phyloP scores from a whole-genome alignment of 2,329 filamentous ascomycete species.

The Cladosporium sp. region DNA sequence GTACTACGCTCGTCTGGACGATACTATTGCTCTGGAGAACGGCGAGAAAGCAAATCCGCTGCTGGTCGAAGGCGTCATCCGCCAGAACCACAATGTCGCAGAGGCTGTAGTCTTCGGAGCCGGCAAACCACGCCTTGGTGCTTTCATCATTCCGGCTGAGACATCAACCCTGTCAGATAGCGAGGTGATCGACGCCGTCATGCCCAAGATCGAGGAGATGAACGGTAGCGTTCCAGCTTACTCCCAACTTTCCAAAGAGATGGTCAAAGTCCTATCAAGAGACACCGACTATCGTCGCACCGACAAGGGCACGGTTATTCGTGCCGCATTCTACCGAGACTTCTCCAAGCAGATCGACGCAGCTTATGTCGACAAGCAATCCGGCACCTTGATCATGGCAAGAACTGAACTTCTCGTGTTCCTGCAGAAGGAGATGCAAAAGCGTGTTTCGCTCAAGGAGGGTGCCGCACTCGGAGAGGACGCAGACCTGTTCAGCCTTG shows the following conservation, averaged over 20 bases:
- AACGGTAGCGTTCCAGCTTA: slow-evolving; percentile 54
- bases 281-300: slow-evolving; percentile 52
- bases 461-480: slow-evolving; percentile 34
- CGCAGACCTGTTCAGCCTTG: slow-evolving; percentile 60
- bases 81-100: slow-evolving; percentile 51
- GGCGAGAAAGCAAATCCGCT: slow-evolving; percentile 38
- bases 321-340: slow-evolving; percentile 50
- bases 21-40: slow-evolving; percentile 36
- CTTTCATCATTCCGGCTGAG: slow-evolving; percentile 56
- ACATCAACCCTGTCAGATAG: slow-evolving; percentile 40
- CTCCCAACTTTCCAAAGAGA: slow-evolving; percentile 53
- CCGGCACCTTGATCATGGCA: slow-evolving; percentile 30
- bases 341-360: slow-evolving; percentile 51
- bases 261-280: slow-evolving; percentile 51
- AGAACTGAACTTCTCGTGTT: slow-evolving; percentile 26
- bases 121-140: slow-evolving; percentile 53
- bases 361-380: slow-evolving; percentile 41
- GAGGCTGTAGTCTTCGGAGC: slow-evolving; percentile 61
- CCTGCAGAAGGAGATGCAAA: slow-evolving; percentile 24
- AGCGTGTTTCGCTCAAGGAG: slow-evolving; percentile 27
- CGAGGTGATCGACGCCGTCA: slow-evolving; percentile 52
- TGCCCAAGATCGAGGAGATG: slow-evolving; percentile 51
- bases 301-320: slow-evolving; percentile 58
- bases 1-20: slow-evolving; percentile 36
- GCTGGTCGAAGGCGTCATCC: slow-evolving; percentile 27